These are phyloP conservation scores for Pseudogymnoascus sp. DNA, from an alignment of 2,329 filamentous ascomycete genomes.

Conservation along the genomic window DNA sequence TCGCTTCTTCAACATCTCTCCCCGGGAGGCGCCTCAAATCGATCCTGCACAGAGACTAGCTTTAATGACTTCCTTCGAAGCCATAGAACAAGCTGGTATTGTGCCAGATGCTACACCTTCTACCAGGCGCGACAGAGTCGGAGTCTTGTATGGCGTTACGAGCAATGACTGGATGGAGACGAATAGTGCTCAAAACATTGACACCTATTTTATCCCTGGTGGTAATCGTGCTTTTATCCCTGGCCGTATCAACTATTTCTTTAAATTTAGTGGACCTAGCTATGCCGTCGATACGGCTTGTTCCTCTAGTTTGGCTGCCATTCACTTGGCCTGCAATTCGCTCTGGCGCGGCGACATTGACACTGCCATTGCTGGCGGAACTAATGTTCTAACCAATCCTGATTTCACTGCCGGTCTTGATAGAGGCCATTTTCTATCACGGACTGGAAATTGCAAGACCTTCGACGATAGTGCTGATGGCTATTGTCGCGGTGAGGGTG, in stretches of 20 bases:
- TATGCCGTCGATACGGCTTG: conserved; percentile 30
- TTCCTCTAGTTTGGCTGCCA: conserved; percentile 26
- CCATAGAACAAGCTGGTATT: conserved; percentile 68
- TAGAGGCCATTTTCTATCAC: background rate
- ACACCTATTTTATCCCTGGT: conserved; percentile 11
- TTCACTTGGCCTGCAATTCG: background rate
- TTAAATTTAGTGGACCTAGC: conserved; percentile 31
- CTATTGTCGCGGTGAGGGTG: conserved; percentile 41
- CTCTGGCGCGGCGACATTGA: background rate
- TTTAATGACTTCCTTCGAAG: conserved; percentile 67
- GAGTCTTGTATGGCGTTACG: conserved; percentile 16
- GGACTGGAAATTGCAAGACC: conserved; percentile 35
- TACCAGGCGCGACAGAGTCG: conserved; percentile 32
- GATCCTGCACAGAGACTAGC: conserved; percentile 72
- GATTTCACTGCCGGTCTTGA: background rate
- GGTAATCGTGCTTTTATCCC: conserved; percentile 12
- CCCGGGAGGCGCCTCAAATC: conserved; percentile 66
- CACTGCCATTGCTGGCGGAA: background rate
- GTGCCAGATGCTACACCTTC: conserved; percentile 32
- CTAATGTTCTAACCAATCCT: background rate
- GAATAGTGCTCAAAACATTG: conserved; percentile 13
- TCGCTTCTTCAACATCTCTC: conserved; percentile 77
- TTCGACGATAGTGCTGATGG: conserved; percentile 39
- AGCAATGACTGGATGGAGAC: conserved; percentile 16
- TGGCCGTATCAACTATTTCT: conserved; percentile 27